phyloP scores from a whole-genome alignment of 2,329 filamentous ascomycete species.

The Trichoderma sp. region DNA sequence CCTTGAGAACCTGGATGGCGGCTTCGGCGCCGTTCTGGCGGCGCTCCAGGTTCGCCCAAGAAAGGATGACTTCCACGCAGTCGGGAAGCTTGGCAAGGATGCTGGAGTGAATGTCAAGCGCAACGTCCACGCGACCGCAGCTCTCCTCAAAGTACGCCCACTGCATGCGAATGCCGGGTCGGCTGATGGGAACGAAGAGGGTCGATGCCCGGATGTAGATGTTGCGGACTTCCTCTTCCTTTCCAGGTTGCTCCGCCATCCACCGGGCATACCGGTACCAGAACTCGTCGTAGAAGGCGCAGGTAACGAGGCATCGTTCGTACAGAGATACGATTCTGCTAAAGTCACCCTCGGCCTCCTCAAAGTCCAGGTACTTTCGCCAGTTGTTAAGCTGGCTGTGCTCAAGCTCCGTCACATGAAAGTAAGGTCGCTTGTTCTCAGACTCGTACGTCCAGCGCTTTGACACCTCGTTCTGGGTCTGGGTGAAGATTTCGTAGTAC shows the following conservation, averaged over 20 bases:
- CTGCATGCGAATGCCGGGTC: conserved; percentile 78
- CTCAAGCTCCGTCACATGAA: conserved; percentile 91
- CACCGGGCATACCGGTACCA: conserved; percentile 97
- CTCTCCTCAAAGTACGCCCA: conserved; percentile 96
- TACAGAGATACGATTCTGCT: conserved; percentile 77
- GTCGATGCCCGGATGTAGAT: conserved; percentile 87
- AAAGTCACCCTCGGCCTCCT: conserved; percentile 80
- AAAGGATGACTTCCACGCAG: conserved; percentile 82
- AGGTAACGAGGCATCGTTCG: conserved; percentile 88
- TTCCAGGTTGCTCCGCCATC: conserved; percentile 78
- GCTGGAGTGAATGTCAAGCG: conserved; percentile 78
- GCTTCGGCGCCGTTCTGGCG: conserved; percentile 80
- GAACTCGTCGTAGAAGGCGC: conserved; percentile 94
- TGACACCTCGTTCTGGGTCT: conserved; percentile 80
- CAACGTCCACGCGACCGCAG: conserved; percentile 69
- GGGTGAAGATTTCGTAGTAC: conserved; percentile 76
- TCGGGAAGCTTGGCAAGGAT: conserved; percentile 74
- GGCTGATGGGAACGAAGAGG: conserved; percentile 80
- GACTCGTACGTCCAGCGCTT: conserved; percentile 95
- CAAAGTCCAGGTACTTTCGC: conserved; percentile 95
- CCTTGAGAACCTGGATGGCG: conserved; percentile 78
- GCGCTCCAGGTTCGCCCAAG: conserved; percentile 80
- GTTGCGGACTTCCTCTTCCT: conserved; percentile 85
- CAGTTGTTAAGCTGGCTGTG: conserved; percentile 82
- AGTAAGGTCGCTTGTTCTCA: conserved; percentile 93